Evolutionary conservation across 345 rosid genomes (phyloP).

Genomic region (Laguncularia racemosa): DNA sequence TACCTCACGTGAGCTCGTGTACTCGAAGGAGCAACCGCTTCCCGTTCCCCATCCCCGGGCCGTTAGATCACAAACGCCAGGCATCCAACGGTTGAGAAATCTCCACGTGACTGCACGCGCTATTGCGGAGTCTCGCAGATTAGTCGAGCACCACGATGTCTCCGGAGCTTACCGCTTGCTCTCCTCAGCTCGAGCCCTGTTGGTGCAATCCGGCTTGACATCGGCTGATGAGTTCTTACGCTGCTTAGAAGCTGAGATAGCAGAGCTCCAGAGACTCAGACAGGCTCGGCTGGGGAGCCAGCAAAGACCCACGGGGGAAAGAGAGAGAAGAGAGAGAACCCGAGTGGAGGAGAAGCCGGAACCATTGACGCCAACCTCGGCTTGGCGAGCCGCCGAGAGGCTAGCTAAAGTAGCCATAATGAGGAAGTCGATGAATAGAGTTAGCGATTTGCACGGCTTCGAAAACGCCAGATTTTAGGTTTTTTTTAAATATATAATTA

Average conservation of each 20-base stretch:
- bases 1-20: slow-evolving; percentile 30
- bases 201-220: slow-evolving; percentile 37
- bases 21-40: slow-evolving; percentile 39
- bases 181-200: slow-evolving; percentile 63
- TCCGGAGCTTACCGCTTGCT: slow-evolving; percentile 55
- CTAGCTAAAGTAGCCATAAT: slow-evolving; percentile 82
- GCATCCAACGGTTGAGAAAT: slow-evolving; percentile 52
- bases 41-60: slow-evolving; percentile 37
- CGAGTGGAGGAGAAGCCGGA: slow-evolving; percentile 39
- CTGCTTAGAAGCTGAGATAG: slow-evolving; percentile 57
- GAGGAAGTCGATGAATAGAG: slow-evolving; percentile 90
- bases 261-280: slow-evolving; percentile 39
- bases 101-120: slow-evolving; percentile 77
- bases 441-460: slow-evolving; percentile 93
- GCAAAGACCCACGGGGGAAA: not conserved
- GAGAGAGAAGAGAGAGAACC: not conserved
- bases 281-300: slow-evolving; percentile 4
- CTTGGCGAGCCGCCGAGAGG: slow-evolving; percentile 88
- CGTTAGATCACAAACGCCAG: slow-evolving; percentile 38
- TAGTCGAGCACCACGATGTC: slow-evolving; percentile 41
- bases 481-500: not conserved
- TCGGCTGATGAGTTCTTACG: slow-evolving; percentile 43
- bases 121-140: slow-evolving; percentile 61
- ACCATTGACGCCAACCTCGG: slow-evolving; percentile 81
- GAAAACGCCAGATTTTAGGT: slow-evolving; percentile 83